Evolutionary conservation across 345 rosid species (phyloP), one percentile per base, ranked within the genome.

Genomic region (Citrus sp.): DNA sequence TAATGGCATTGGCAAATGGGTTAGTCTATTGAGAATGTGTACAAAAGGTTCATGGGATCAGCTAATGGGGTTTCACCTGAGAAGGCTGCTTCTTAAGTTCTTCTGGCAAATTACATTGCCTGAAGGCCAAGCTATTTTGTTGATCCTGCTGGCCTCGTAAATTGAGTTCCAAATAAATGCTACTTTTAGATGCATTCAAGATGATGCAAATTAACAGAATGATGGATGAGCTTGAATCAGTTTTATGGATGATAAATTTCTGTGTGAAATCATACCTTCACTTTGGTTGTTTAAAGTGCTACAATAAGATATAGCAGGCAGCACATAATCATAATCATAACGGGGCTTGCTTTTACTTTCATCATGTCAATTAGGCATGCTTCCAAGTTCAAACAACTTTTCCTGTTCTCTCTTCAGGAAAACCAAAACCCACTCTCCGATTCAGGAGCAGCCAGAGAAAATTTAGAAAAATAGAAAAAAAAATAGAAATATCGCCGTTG

Each of bases 401-500:
- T 37, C 40, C 40, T 1, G 9, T 37, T 37, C 9, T 6, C 9
- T 37, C 9, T 37, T 37, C 40, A 37, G 8, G 9, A 1, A 37
- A 37, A 7, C 40, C 40, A 37, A 37, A 37, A 9, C 42, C 40
- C 10, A 38, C 42, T 38, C 10, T 7, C 42, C 42, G 9, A 38
- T 38, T 38, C 42, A 38, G 42, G 42, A 38, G 42, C 10, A 7
- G 2, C 42, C 42, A 7, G 9, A 38, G 42, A 38, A 40, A 9
- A 40, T 2, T 40, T 40, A 9, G 46, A 2, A 3, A 2, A 13
- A 49, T 32, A 32, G 0, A 46, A 46, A 46, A 46, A 46, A 8
- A 8, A 40, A 2, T 0, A 1, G 13, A 10, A 42, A 12, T 42
- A 0, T 18, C 90, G 87, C 92, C 89, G 89, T 86, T 88, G 90